phyloP scores from a whole-genome alignment of 306 rosid species.

The Inga laurina region DNA sequence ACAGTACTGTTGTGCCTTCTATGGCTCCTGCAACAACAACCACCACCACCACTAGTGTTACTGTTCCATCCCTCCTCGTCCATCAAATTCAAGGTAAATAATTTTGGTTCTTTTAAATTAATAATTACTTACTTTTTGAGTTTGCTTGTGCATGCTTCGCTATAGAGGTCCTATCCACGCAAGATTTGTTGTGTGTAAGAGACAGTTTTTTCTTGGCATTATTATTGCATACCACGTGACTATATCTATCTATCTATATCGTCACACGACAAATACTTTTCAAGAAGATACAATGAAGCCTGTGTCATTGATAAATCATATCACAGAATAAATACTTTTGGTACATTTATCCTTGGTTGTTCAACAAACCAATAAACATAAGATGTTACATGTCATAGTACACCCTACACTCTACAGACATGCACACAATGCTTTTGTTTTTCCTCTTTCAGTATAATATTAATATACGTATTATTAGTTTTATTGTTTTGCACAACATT shows the following conservation, averaged over 20 bases:
- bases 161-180: not conserved
- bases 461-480: not conserved
- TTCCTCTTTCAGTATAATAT: not conserved
- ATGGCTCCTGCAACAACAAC: constrained; percentile 20
- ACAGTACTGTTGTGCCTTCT: constrained; percentile 27
- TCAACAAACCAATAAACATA: not conserved
- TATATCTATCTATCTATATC: not conserved
- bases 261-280: not conserved
- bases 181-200: not conserved
- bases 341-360: not conserved
- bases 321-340: not conserved
- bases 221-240: constrained; percentile 4
- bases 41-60: constrained; percentile 36
- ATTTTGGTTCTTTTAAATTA: not conserved
- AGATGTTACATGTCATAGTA: not conserved
- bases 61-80: constrained; percentile 52
- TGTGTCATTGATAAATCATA: not conserved
- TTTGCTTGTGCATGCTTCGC: constrained; percentile 18
- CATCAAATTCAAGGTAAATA: constrained; percentile 62
- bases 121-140: not conserved
- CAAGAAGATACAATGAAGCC: not conserved
- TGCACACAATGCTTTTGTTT: not conserved
- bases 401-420: not conserved
- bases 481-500: not conserved
- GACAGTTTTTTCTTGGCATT: not conserved